Conservation (phyloP, 371 early-diverging fungal species). For the Mortierella sp. region DNA sequence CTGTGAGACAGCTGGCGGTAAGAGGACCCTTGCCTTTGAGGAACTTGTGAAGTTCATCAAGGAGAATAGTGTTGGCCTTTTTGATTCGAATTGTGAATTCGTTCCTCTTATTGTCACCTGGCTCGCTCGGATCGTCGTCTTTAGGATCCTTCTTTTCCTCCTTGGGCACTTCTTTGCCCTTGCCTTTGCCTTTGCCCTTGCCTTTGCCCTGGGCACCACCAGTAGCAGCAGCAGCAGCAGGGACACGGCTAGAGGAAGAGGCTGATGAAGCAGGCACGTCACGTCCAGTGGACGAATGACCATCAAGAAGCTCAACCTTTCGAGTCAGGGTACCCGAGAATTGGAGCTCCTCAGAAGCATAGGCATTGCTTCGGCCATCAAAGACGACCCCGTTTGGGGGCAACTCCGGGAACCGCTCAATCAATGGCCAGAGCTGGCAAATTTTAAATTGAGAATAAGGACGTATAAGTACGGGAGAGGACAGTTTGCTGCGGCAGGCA, state of each 20-base stretch:
- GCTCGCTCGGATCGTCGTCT: too few species aligned
- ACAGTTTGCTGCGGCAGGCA: too few species aligned
- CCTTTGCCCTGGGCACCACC: background rate
- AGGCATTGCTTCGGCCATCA: slow-evolving; percentile 61
- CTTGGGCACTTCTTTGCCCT: slow-evolving; percentile 28
- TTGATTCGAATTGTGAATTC: slow-evolving; percentile 40
- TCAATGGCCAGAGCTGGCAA: slow-evolving; percentile 54
- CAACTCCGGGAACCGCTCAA: slow-evolving; percentile 55
- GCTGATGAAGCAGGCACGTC: too few species aligned
- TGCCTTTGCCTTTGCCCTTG: background rate
- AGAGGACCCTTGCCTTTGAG: slow-evolving; percentile 54
- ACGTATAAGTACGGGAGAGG: too few species aligned
- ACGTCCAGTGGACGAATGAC: too few species aligned
- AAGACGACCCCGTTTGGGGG: slow-evolving; percentile 52
- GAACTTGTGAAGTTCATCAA: slow-evolving; percentile 60
- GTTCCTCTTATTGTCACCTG: slow-evolving; percentile 33
- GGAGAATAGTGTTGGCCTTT: slow-evolving; percentile 22
- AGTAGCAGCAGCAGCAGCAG: background rate
- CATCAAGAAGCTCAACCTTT: slow-evolving; percentile 32
- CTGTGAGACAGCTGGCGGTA: slow-evolving; percentile 57
- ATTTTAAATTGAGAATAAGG: background rate
- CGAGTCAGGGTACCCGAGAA: slow-evolving; percentile 7
- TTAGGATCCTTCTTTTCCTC: slow-evolving; percentile 58
- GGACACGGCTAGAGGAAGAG: too few species aligned
- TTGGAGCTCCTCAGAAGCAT: slow-evolving; percentile 49